Evolutionary conservation across 164 flowering plant species (phyloP), one percentile per base, ranked within the genome.

Genomic region (Houttuynia cordata): DNA sequence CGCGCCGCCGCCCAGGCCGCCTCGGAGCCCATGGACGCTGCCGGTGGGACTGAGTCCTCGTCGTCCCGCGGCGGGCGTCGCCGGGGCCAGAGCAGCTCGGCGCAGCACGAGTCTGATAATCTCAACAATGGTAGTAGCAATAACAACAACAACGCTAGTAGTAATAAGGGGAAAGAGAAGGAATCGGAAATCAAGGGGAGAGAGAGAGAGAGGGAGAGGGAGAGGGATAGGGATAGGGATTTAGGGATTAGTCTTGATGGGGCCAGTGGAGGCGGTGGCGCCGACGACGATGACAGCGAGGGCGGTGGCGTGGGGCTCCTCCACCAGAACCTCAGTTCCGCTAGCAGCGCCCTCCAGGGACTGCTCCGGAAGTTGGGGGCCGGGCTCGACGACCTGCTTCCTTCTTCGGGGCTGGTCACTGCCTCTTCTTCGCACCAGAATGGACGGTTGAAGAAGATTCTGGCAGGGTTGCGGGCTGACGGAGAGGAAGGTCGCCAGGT

Each of bases 401-500:
- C 95, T 0, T 81, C 96, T 0, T 77, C 93, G 0, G 88, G 73
- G 0, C 71, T 81, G 56, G 84, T 76, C 1, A 80, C 94, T 0
- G 83, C 82, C 0, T 75, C 90, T 0, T 74, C 87, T 0, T 94
- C 99, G 7, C 96, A 88, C 40, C 95, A 86, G 76, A 88, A 77
- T 41, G 96, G 96, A 24, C 68, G 96, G 72, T 71, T 94, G 49
- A 91, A 94, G 80, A 94, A 94, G 84, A 85, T 94, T 25, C 64
- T 94, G 18, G 73, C 93, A 20, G 96, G 97, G 47, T 66, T 94
- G 75, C 60, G 97, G 50, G 95, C 99, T 0, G 99, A 94, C 51
- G 97, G 97, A 1, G 99, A 94, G 75, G 99, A 94, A 67, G 97
- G 96, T 57, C 76, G 75, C 65, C 99, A 94, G 68, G 90, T 91